Evolutionary conservation across 2,329 filamentous ascomycete genomes (phyloP).

Genomic region (Metarhizium sp.): DNA sequence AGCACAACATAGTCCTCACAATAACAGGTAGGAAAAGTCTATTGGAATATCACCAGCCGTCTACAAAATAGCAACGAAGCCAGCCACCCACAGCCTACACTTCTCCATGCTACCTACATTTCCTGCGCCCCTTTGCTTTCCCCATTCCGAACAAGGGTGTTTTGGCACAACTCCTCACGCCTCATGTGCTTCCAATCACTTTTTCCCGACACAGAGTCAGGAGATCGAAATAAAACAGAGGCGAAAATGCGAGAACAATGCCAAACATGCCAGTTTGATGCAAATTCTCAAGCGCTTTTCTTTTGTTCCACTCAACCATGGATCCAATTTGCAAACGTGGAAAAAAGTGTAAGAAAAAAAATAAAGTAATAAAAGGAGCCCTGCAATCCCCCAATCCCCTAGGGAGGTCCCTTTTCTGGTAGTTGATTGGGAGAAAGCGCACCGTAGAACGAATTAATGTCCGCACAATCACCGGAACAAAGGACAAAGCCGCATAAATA

Average conservation of each 20-base stretch:
- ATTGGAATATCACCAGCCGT: not conserved
- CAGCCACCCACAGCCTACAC: not conserved
- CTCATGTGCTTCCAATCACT: not conserved
- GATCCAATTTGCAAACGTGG: slow-evolving; percentile 7
- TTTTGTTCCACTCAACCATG: slow-evolving; percentile 1
- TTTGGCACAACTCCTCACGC: not conserved
- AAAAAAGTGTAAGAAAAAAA: slow-evolving; percentile 5
- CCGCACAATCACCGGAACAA: not conserved
- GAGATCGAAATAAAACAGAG: not conserved
- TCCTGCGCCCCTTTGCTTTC: not conserved
- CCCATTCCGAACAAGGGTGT: not conserved
- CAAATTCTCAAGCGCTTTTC: slow-evolving; percentile 3
- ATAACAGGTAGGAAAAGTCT: slow-evolving; percentile 4
- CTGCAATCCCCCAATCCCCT: not conserved
- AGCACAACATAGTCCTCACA: not conserved
- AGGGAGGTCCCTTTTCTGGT: not conserved
- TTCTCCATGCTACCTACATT: not conserved
- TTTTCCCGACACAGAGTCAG: not conserved
- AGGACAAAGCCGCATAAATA: not conserved
- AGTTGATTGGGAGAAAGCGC: not conserved
- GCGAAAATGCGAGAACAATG: slow-evolving; percentile 3
- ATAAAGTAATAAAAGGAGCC: not conserved
- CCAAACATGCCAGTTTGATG: slow-evolving; percentile 1
- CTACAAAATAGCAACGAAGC: slow-evolving; percentile 1
- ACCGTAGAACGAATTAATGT: not conserved